Conservation (phyloP, 176 grass and related monocot genomes). For the Phragmites australis region DNA sequence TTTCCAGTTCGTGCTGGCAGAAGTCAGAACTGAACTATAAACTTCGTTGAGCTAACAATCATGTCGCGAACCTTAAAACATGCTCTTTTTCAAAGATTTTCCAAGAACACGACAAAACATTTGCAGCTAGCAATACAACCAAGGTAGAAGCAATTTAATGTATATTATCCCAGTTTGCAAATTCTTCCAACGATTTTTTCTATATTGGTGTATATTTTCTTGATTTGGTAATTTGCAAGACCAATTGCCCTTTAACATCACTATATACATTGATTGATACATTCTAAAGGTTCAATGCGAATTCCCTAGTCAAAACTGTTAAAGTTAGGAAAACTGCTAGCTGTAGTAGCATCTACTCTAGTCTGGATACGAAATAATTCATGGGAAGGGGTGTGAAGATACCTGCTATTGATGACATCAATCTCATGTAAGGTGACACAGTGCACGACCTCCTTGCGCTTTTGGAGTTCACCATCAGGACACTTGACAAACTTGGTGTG, state of each 20-base stretch:
- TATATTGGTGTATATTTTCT: neutral
- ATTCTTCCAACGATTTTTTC: neutral
- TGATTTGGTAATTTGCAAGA: neutral
- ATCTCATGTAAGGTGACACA: conserved; percentile 96
- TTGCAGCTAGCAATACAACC: neutral
- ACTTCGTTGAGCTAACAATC: neutral
- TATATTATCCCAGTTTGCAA: neutral
- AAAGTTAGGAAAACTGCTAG: neutral
- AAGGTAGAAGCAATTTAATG: neutral
- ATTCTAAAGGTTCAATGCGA: neutral
- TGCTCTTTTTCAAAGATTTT: neutral
- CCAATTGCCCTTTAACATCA: neutral
- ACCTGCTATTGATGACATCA: conserved; percentile 99
- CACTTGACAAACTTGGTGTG: conserved; percentile 94
- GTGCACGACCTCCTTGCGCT: conserved; percentile 96
- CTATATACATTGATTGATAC: neutral
- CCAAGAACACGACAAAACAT: neutral
- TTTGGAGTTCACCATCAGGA: conserved; percentile 94
- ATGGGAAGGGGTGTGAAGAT: conserved; percentile 17
- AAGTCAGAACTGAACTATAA: neutral
- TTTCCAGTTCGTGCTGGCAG: neutral
- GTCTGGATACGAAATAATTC: neutral
- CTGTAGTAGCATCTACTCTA: neutral
- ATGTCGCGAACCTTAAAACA: neutral
- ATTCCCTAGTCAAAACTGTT: neutral